Evolutionary conservation across 2,329 filamentous ascomycete genomes (phyloP).

Genomic region (Lomentospora prolificans): DNA sequence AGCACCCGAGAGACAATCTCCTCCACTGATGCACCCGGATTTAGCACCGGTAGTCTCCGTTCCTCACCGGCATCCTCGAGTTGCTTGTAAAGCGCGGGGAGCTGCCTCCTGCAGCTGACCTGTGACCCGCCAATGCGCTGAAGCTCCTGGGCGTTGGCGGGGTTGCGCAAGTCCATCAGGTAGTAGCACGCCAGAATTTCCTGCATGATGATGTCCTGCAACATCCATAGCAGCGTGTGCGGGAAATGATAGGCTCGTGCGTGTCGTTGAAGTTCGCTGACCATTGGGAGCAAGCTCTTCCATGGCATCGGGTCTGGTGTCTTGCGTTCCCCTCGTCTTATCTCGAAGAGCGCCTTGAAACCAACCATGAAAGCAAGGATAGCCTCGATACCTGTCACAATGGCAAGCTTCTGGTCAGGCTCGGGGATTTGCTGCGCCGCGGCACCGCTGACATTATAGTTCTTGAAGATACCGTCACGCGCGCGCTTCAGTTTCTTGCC

Average conservation of each 20-base stretch:
- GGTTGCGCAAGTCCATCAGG: constrained; percentile 7
- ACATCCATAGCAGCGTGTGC: constrained; percentile 30
- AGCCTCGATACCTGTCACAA: constrained; percentile 37
- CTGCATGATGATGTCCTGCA: constrained; percentile 34
- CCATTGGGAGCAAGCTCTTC: constrained; percentile 34
- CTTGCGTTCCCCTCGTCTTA: constrained; percentile 32
- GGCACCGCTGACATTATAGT: constrained; percentile 15
- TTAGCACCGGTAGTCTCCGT: constrained; percentile 5
- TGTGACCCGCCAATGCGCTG: constrained; percentile 8
- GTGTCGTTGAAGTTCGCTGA: constrained; percentile 27
- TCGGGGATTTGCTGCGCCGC: constrained; percentile 19
- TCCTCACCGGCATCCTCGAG: neutral
- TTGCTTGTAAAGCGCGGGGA: neutral
- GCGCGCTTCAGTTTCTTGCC: constrained; percentile 45
- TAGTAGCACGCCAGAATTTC: constrained; percentile 28
- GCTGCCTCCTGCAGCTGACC: neutral
- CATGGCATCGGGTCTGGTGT: constrained; percentile 30
- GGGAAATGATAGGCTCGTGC: constrained; percentile 27
- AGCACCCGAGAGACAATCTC: constrained; percentile 41
- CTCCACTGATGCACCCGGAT: constrained; percentile 45
- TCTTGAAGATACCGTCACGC: constrained; percentile 33
- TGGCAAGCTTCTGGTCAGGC: constrained; percentile 29
- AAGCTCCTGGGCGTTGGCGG: constrained; percentile 7
- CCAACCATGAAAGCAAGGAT: constrained; percentile 43
- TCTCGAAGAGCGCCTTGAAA: constrained; percentile 39